A percentile compares a stretch with the other conserved stretches of the same genome.
These are phyloP conservation scores for Talaromyces trachyspermus DNA, from an alignment of 495 filamentous ascomycete species.

Conservation along the genomic window DNA sequence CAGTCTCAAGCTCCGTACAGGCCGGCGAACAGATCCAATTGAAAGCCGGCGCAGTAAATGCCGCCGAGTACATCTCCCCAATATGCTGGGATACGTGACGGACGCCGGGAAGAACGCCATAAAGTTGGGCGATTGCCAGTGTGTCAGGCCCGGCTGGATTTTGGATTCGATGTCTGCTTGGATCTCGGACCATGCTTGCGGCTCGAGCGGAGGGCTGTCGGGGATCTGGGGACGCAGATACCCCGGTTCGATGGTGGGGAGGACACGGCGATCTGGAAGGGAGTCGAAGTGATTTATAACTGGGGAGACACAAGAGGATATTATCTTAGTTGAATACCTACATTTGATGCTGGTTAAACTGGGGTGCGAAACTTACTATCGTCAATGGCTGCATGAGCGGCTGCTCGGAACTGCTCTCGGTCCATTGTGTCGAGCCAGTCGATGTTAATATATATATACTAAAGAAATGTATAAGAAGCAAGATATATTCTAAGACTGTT, in stretches of 20 bases:
- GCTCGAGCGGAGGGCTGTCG: conserved; percentile 57
- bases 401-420: conserved; percentile 69
- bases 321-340: not conserved
- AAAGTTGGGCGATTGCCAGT: conserved; percentile 95
- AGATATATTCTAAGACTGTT: not conserved
- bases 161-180: conserved; percentile 78
- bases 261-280: conserved; percentile 61
- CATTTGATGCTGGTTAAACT: not conserved
- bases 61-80: conserved; percentile 91
- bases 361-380: conserved; percentile 56
- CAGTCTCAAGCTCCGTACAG: conserved; percentile 92
- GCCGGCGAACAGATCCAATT: conserved; percentile 96
- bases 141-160: conserved; percentile 90
- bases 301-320: no score
- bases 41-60: conserved; percentile 86
- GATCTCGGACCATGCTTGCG: conserved; percentile 73
- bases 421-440: conserved; percentile 56
- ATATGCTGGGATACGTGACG: conserved; percentile 75
- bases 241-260: conserved; percentile 74
- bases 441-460: not conserved
- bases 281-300: conserved; percentile 80
- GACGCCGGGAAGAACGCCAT: conserved; percentile 91
- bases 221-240: conserved; percentile 81
- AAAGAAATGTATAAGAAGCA: not conserved
- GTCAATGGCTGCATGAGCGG: conserved; percentile 75